These are phyloP conservation scores for Clonostachys solani DNA, from an alignment of 2,329 filamentous ascomycete species.

Conservation along the genomic window DNA sequence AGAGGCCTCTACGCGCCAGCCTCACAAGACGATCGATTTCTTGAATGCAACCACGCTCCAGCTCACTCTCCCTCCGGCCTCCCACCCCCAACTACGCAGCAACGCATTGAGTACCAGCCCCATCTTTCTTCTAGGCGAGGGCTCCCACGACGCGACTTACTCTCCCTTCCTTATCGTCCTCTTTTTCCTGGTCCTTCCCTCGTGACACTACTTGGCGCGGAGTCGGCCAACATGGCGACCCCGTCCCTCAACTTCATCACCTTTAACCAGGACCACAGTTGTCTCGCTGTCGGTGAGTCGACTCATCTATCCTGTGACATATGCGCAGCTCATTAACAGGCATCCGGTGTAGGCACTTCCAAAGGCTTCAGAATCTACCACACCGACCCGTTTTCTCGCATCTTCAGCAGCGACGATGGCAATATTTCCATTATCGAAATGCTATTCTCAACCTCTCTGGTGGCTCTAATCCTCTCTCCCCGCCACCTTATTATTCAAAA, in stretches of 20 bases:
- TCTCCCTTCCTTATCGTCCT: slow-evolving; percentile 1
- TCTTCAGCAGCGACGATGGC: slow-evolving; percentile 89
- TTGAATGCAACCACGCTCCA: no score
- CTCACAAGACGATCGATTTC: no score
- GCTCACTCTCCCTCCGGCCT: neutral
- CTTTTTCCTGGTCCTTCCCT: neutral
- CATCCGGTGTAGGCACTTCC: slow-evolving; percentile 64
- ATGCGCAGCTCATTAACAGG: neutral
- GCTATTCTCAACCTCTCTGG: slow-evolving; percentile 96
- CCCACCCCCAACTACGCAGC: neutral
- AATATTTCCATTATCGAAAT: slow-evolving; percentile 97
- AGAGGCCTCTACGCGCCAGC: no score
- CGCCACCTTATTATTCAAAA: slow-evolving; percentile 94
- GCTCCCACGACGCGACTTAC: neutral
- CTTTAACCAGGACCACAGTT: slow-evolving; percentile 98
- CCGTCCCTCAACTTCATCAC: slow-evolving; percentile 94
- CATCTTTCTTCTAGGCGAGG: neutral
- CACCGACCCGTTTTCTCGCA: slow-evolving; percentile 92
- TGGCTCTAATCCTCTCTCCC: slow-evolving; percentile 88
- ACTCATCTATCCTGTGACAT: neutral
- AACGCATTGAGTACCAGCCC: neutral
- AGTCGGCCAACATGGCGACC: slow-evolving; percentile 48
- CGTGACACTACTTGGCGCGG: neutral
- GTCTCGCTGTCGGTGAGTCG: slow-evolving; percentile 80
- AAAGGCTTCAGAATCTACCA: slow-evolving; percentile 96